Evolutionary conservation across 2,329 filamentous ascomycete genomes (phyloP).

Genomic region (Neoscytalidium dimidiatum): DNA sequence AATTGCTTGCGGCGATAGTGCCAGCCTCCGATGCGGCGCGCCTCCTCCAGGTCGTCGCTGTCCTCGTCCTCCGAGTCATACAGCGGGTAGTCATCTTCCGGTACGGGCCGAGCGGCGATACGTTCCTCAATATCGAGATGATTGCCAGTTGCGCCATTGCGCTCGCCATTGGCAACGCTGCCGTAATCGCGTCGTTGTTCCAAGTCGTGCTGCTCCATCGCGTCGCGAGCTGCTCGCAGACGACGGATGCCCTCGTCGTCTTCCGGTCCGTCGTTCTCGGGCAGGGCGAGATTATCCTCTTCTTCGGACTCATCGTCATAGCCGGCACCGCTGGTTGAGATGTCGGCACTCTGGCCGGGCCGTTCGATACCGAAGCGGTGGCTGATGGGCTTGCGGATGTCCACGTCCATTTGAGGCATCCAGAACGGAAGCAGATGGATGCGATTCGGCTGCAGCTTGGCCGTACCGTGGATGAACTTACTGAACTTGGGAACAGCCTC

Average conservation of each 20-base stretch:
- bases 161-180: conserved; percentile 32
- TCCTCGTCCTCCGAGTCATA: conserved; percentile 92
- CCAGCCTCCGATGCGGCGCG: conserved; percentile 73
- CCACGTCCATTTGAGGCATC: conserved; percentile 97
- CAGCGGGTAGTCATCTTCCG: conserved; percentile 74
- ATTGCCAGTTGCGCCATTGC: conserved; percentile 32
- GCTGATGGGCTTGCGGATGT: conserved; percentile 89
- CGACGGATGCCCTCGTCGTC: conserved; percentile 49
- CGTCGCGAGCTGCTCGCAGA: conserved; percentile 53
- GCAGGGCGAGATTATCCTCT: conserved; percentile 42
- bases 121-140: conserved; percentile 80
- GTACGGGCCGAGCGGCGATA: conserved; percentile 62
- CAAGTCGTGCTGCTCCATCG: conserved; percentile 53
- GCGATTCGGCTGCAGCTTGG: conserved; percentile 79
- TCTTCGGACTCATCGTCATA: conserved; percentile 76
- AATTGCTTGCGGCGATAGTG: conserved; percentile 65
- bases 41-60: conserved; percentile 73
- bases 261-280: conserved; percentile 33
- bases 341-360: conserved; percentile 71
- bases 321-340: conserved; percentile 75
- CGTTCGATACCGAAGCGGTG: conserved; percentile 91
- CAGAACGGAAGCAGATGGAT: conserved; percentile 94
- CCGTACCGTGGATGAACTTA: conserved; percentile 97
- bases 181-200: conserved; percentile 51
- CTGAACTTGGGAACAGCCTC: conserved; percentile 99